Conservation (phyloP, 805 yeast species). For the Kuraishia floccosa region DNA sequence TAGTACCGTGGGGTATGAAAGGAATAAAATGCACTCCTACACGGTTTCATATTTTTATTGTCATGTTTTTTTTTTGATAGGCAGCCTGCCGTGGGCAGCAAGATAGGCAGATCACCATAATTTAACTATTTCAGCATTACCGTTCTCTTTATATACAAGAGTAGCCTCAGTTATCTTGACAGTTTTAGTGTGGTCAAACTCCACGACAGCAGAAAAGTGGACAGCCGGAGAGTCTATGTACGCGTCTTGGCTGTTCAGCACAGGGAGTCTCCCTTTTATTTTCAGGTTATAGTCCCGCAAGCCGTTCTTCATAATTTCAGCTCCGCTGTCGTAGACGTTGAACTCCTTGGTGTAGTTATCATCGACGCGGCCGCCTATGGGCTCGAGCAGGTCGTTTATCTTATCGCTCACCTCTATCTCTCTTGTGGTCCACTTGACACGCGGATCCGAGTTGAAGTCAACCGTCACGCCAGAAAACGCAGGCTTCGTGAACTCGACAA, state of each 20-base stretch:
- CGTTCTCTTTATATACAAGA: constrained; percentile 14
- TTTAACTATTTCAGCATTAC: constrained; percentile 14
- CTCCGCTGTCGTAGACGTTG: constrained; percentile 10
- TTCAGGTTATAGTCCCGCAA: constrained; percentile 17
- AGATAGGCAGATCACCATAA: constrained; percentile 19
- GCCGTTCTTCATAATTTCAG: constrained; percentile 9
- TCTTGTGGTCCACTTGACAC: constrained; percentile 4
- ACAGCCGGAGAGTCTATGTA: constrained; percentile 12
- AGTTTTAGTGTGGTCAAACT: constrained; percentile 23
- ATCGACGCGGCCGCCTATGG: constrained; percentile 12
- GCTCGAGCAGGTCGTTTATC: constrained; percentile 12
- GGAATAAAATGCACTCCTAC: no score
- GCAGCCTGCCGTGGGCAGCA: no score
- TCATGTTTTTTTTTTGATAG: no score
- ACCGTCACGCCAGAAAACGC: constrained; percentile 19
- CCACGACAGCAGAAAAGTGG: constrained; percentile 19
- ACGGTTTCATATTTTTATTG: no score
- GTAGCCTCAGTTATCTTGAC: constrained; percentile 15
- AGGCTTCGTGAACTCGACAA: constrained; percentile 15
- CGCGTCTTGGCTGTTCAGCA: constrained; percentile 3
- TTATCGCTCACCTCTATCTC: constrained; percentile 4
- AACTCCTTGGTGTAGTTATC: constrained; percentile 5
- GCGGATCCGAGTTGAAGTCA: constrained; percentile 7
- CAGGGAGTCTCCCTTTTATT: constrained; percentile 16
- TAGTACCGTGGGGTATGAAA: no score